Percentiles rank a stretch among this genome's conserved stretches.
Evolutionary conservation across 2,329 filamentous ascomycete genomes (phyloP).

Genomic region (Thelonectria discophora): DNA sequence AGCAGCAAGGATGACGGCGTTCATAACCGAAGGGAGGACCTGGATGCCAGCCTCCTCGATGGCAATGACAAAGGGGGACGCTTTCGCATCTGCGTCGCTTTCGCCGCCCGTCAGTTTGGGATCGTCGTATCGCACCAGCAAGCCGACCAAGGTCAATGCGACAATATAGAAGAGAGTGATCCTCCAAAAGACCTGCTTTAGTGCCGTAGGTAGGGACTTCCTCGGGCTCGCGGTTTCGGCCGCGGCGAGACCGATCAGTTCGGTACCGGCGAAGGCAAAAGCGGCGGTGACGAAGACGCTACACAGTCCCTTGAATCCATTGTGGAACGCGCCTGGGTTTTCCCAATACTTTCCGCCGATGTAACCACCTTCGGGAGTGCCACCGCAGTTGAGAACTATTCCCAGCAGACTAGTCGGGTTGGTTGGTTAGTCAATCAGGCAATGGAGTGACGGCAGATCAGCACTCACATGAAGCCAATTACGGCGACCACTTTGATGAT

Average conservation of each 20-base stretch:
- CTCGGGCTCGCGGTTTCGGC: slow-evolving; percentile 82
- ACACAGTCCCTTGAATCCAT: slow-evolving; percentile 85
- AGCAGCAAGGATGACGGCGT: slow-evolving; percentile 90
- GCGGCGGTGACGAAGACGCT: slow-evolving; percentile 80
- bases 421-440: slow-evolving; percentile 28
- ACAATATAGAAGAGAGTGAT: slow-evolving; percentile 92
- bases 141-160: slow-evolving; percentile 80
- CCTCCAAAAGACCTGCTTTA: slow-evolving; percentile 96
- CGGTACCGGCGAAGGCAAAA: slow-evolving; percentile 79
- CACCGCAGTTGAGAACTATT: slow-evolving; percentile 85
- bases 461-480: slow-evolving; percentile 82
- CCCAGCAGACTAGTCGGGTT: slow-evolving; percentile 72
- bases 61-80: slow-evolving; percentile 93
- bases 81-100: slow-evolving; percentile 70
- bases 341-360: slow-evolving; percentile 83
- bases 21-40: slow-evolving; percentile 88
- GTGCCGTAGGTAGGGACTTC: slow-evolving; percentile 83
- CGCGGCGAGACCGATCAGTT: slow-evolving; percentile 79
- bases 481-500: slow-evolving; percentile 87
- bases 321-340: slow-evolving; percentile 82
- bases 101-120: slow-evolving; percentile 65
- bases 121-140: slow-evolving; percentile 81
- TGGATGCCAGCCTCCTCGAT: slow-evolving; percentile 85
- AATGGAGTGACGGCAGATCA: slow-evolving; percentile 42
- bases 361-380: slow-evolving; percentile 76